phyloP scores from a whole-genome alignment of 805 yeast genomes.

The Candida gorgasii region DNA sequence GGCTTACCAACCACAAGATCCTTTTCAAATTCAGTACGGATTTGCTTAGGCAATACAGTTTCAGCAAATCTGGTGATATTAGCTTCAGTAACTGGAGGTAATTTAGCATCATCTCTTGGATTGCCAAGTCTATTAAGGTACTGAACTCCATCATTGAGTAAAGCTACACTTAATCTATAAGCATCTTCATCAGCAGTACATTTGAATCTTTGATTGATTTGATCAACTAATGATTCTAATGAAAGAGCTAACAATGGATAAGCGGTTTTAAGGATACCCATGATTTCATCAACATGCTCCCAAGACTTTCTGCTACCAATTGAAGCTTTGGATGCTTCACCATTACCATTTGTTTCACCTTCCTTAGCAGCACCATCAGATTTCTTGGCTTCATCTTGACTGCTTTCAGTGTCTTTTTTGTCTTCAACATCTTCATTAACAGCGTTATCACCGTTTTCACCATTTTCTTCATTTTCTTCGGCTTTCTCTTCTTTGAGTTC shows the following conservation, averaged over 20 bases:
- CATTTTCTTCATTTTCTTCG: constrained; percentile 8
- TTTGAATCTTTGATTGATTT: constrained; percentile 89
- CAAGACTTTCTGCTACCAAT: constrained; percentile 66
- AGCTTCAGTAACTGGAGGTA: constrained; percentile 90
- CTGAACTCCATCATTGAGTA: constrained; percentile 90
- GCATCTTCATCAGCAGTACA: constrained; percentile 95
- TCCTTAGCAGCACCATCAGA: too few relatives aligned
- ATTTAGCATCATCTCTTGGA: constrained; percentile 83
- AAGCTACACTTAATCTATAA: constrained; percentile 87
- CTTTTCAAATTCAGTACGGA: constrained; percentile 84
- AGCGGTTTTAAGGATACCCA: constrained; percentile 94
- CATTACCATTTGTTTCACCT: constrained; percentile 5
- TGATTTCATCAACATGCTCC: constrained; percentile 89
- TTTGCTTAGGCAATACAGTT: constrained; percentile 84
- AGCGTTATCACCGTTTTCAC: constrained; percentile 11
- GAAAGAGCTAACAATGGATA: constrained; percentile 92
- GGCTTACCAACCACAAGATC: constrained; percentile 90
- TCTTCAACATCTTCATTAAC: too few relatives aligned
- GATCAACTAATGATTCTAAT: constrained; percentile 92
- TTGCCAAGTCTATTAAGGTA: constrained; percentile 82
- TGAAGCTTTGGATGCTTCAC: constrained; percentile 2
- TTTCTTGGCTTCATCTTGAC: too few relatives aligned
- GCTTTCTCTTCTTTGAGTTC: constrained; percentile 4
- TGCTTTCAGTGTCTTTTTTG: constrained; percentile 4
- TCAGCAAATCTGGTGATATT: constrained; percentile 89